Conservation (phyloP, 139 green algal species). For the Limnomonas spitsbergensis region DNA sequence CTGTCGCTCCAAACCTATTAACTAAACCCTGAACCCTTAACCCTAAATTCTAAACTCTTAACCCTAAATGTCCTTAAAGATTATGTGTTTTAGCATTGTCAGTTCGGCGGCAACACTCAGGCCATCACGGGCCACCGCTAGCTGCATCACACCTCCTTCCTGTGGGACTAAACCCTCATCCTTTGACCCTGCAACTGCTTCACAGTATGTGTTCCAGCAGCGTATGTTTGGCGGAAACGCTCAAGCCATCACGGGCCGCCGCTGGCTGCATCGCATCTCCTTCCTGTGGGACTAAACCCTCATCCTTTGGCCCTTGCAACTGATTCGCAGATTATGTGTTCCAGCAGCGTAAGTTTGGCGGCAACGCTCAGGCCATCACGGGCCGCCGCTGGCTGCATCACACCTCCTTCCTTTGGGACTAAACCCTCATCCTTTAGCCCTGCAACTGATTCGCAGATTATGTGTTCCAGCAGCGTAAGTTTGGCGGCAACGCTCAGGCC, state of each 20-base stretch:
- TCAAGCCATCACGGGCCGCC: slow-evolving; percentile 86
- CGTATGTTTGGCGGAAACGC: slow-evolving; percentile 96
- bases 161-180: too few relatives aligned
- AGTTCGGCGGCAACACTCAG: slow-evolving; percentile 98
- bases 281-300: slow-evolving; percentile 97
- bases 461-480: slow-evolving; percentile 81
- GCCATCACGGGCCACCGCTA: slow-evolving; percentile 86
- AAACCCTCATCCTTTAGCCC: too few relatives aligned
- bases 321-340: slow-evolving; percentile 78
- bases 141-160: slow-evolving; percentile 96
- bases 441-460: slow-evolving; percentile 68
- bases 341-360: slow-evolving; percentile 87
- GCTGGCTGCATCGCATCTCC: slow-evolving; percentile 96
- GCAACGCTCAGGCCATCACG: slow-evolving; percentile 96
- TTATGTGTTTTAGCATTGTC: slow-evolving; percentile 80
- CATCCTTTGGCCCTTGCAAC: background rate
- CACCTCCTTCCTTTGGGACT: slow-evolving; percentile 96
- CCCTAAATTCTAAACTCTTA: background rate
- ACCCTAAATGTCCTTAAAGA: too few relatives aligned
- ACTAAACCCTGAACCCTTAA: too few relatives aligned
- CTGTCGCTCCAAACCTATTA: slow-evolving; percentile 96
- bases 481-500: slow-evolving; percentile 96
- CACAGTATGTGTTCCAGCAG: slow-evolving; percentile 84
- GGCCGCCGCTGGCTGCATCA: slow-evolving; percentile 90
- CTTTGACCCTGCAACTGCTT: background rate